Percentiles rank a stretch among this genome's conserved stretches.
phyloP scores from a whole-genome alignment of 768 basidiomycete species.

The Pisolithus orientalis region DNA sequence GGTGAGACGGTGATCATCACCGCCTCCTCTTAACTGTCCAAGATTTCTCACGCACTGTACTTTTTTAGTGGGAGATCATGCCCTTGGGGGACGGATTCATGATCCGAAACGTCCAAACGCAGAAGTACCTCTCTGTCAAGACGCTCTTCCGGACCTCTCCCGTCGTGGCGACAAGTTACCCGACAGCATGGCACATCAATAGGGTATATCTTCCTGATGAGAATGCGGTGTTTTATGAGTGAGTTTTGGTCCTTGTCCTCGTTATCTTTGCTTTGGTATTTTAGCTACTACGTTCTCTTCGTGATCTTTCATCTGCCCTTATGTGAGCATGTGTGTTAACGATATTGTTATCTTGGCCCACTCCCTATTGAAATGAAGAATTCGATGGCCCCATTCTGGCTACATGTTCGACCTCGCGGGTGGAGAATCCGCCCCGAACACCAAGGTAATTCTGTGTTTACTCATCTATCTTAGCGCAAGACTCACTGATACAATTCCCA shows the following conservation, averaged over 20 bases:
- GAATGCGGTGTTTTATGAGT: conserved; percentile 1
- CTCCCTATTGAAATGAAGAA: neutral
- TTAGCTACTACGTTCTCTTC: neutral
- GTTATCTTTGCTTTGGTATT: neutral
- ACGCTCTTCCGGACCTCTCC: neutral
- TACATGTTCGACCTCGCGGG: neutral
- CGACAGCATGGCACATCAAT: neutral
- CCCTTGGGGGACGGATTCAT: neutral
- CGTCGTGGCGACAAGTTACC: neutral
- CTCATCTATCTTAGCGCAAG: neutral
- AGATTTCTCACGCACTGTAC: neutral
- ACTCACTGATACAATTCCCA: neutral
- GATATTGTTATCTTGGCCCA: neutral
- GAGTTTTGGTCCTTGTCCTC: neutral
- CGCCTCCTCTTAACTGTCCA: neutral
- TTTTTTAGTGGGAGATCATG: neutral
- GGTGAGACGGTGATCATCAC: neutral
- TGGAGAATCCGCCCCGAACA: neutral
- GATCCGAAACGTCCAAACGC: conserved; percentile 1
- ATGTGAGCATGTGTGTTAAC: neutral
- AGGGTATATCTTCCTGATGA: neutral
- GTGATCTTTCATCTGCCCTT: neutral
- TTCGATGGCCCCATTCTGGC: conserved; percentile 1
- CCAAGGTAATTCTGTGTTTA: neutral
- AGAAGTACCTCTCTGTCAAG: neutral